Conservation (phyloP, 306 rosid species). For the Arachis hypogaea region DNA sequence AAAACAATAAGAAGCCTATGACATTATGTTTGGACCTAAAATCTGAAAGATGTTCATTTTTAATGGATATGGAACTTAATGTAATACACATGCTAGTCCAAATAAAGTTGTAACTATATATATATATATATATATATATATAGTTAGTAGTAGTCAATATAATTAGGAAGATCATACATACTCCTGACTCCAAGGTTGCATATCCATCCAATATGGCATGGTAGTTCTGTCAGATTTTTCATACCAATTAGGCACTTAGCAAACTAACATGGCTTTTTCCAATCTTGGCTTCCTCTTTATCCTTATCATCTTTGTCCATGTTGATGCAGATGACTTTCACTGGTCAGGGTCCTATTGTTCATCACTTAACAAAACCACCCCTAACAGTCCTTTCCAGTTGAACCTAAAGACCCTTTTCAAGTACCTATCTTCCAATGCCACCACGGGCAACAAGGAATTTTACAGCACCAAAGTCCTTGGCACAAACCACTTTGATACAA, state of each 20-base stretch:
- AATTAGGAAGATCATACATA: too few relatives aligned
- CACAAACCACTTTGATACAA: neutral
- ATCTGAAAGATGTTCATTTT: too few relatives aligned
- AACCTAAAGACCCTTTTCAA: constrained; percentile 39
- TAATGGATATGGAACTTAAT: too few relatives aligned
- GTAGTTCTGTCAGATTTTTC: neutral
- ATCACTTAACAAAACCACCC: neutral
- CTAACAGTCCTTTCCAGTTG: constrained; percentile 37
- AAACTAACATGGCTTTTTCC: neutral
- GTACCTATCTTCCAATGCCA: constrained; percentile 37
- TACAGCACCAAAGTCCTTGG: constrained; percentile 30
- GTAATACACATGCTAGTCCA: too few relatives aligned
- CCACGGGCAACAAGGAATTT: constrained; percentile 23
- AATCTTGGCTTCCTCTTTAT: neutral
- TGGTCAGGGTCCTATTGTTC: neutral
- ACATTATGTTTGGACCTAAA: too few relatives aligned
- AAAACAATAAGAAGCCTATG: too few relatives aligned
- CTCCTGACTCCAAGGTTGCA: neutral
- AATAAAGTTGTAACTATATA: too few relatives aligned
- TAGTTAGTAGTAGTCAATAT: too few relatives aligned
- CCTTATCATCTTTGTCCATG: neutral
- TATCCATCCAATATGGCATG: neutral
- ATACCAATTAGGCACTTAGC: neutral
- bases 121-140: too few relatives aligned
- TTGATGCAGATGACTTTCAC: neutral